Evolutionary conservation across 441 rosid genomes (phyloP).

Genomic region (Gossypium aridum): DNA sequence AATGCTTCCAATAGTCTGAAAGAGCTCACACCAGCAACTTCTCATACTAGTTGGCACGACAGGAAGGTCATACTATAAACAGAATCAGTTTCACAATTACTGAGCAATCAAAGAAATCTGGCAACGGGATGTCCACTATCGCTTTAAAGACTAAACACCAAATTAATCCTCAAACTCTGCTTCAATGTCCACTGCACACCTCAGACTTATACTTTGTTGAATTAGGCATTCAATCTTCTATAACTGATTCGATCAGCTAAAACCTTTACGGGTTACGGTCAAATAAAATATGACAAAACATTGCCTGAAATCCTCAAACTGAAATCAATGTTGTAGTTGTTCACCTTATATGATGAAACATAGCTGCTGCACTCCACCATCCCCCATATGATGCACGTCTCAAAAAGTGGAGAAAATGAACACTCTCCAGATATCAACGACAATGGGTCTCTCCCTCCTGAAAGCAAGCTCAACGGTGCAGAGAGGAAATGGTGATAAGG

Average conservation of each 20-base stretch:
- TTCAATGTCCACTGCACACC: background rate
- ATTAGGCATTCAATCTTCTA: constrained; percentile 1
- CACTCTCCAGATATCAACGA: background rate
- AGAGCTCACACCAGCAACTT: constrained; percentile 2
- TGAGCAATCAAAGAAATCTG: constrained; percentile 12
- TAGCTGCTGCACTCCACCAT: background rate
- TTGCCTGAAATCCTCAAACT: background rate
- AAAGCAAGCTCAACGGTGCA: background rate
- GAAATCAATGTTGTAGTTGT: background rate
- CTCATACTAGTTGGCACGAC: constrained; percentile 10
- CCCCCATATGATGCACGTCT: background rate
- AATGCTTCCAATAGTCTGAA: background rate
- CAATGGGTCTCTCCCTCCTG: background rate
- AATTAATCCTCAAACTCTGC: constrained; percentile 2
- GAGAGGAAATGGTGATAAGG: background rate
- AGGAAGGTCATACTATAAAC: constrained; percentile 24
- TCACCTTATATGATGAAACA: background rate
- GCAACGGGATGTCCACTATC: background rate
- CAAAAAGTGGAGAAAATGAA: background rate
- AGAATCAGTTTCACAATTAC: constrained; percentile 19
- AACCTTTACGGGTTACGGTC: background rate
- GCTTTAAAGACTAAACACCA: background rate
- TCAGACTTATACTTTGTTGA: background rate
- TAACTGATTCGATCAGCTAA: background rate
- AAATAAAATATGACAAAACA: background rate